Percentiles rank a stretch among this genome's conserved stretches.
phyloP scores from a whole-genome alignment of 2,329 filamentous ascomycete species.

The Aspergillus ibericus region DNA sequence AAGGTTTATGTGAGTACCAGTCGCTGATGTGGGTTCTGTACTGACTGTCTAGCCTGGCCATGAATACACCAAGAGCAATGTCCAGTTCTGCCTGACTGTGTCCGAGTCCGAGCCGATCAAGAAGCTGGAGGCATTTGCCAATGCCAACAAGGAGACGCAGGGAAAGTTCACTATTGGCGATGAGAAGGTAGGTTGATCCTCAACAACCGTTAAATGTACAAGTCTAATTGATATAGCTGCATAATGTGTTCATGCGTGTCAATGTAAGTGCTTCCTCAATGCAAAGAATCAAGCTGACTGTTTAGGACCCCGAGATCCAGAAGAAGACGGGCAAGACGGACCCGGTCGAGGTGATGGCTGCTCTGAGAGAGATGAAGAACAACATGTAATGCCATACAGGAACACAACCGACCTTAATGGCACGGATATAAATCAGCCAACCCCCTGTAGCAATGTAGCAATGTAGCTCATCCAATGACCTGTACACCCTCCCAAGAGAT shows the following conservation, averaged over 20 bases:
- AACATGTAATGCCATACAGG: slow-evolving; percentile 32
- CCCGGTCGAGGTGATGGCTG: slow-evolving; percentile 79
- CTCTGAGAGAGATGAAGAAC: slow-evolving; percentile 83
- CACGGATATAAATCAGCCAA: neutral
- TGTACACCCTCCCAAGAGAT: slow-evolving; percentile 14
- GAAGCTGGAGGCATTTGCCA: slow-evolving; percentile 73
- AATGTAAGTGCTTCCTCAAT: slow-evolving; percentile 55
- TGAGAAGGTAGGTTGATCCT: slow-evolving; percentile 70
- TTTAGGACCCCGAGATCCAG: slow-evolving; percentile 76
- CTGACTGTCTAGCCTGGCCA: slow-evolving; percentile 70
- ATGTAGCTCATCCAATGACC: too few relatives aligned
- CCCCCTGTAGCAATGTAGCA: neutral
- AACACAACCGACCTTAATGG: neutral
- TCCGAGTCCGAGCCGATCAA: slow-evolving; percentile 72
- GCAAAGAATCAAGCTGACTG: slow-evolving; percentile 9
- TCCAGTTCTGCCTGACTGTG: slow-evolving; percentile 80
- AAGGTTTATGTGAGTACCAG: slow-evolving; percentile 72
- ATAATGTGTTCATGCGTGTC: slow-evolving; percentile 96
- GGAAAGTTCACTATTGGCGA: slow-evolving; percentile 96
- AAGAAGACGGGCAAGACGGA: slow-evolving; percentile 79
- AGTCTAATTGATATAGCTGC: slow-evolving; percentile 55
- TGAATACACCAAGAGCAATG: slow-evolving; percentile 97
- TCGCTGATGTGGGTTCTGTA: neutral
- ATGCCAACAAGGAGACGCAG: slow-evolving; percentile 81
- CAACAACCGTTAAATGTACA: neutral